These are phyloP conservation scores for Tricholoma sp. DNA, from an alignment of 768 basidiomycete genomes.

Conservation along the genomic window DNA sequence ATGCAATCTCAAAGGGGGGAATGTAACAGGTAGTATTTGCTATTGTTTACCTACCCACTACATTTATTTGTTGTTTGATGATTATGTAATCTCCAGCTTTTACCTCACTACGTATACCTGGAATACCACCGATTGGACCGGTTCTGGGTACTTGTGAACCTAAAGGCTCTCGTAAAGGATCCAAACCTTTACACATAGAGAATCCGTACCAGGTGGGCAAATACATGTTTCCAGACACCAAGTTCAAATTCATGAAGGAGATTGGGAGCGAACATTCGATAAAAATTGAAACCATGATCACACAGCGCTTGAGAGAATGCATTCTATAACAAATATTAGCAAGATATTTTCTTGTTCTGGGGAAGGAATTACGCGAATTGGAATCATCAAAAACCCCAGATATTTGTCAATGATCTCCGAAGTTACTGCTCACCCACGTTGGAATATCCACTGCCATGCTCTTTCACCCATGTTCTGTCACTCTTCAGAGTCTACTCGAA, in stretches of 20 bases:
- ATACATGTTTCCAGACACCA: slow-evolving; percentile 19
- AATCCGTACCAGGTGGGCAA: slow-evolving; percentile 20
- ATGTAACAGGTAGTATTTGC: too few relatives aligned
- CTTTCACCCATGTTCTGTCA: background rate
- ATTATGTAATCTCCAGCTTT: too few relatives aligned
- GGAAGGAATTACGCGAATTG: background rate
- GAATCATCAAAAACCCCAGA: background rate
- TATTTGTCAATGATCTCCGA: background rate
- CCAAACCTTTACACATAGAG: slow-evolving; percentile 5
- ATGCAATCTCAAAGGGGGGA: too few relatives aligned
- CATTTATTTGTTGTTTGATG: too few relatives aligned
- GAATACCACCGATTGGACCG: too few relatives aligned
- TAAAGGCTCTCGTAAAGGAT: too few relatives aligned
- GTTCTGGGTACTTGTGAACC: too few relatives aligned
- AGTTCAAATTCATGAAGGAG: slow-evolving; percentile 24
- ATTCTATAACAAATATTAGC: background rate
- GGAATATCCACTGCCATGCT: background rate
- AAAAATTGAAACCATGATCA: slow-evolving; percentile 15
- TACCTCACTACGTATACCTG: too few relatives aligned
- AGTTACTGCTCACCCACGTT: background rate
- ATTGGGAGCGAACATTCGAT: slow-evolving; percentile 14
- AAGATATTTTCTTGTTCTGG: background rate
- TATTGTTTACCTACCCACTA: too few relatives aligned
- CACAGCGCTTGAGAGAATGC: slow-evolving; percentile 3
- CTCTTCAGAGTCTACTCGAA: slow-evolving; percentile 9